Evolutionary conservation across 768 basidiomycete species (phyloP), one percentile per base, ranked within the genome.

Genomic region (Hygrophorus russula): DNA sequence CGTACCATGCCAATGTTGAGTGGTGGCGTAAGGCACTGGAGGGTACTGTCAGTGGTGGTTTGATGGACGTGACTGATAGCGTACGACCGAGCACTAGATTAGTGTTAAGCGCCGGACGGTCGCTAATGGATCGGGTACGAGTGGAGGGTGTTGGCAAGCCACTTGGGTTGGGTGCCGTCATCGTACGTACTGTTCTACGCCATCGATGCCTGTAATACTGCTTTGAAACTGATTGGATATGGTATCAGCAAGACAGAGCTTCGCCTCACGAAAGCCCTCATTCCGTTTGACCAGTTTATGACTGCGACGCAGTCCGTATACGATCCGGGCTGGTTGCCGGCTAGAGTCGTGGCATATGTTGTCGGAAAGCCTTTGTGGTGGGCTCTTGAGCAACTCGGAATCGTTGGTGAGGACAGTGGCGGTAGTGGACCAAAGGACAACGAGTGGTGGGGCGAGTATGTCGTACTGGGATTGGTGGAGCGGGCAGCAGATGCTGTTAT

Each of bases 11-110:
- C 9, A 86, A 87, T 54, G 66, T 90, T 24, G 76, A 81, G 42
- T 97, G 92, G 92, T 97, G 93, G 93, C 76, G 73, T 28, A 63
- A 66, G 36, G 74, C 78, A 0, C 66, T 91, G 7, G 74, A 83
- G 51, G 65, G 65, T 12, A 55, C 83, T 31, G 74, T 82, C n/a
- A 56, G 66, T 42, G 66, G 64, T 18, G 82, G 82, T 1, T 62
- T 77, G 54, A 78, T 83, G 15, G 31, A 27, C 14, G 19, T 20
- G 37, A 47, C 51, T 55, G 40, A 34, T 54, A 43, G 30, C 20
- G 24, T 41, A 42, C 14, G 44, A 39, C 52, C 45, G 9, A 53
- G 52, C 15, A 80, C 78, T 51, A 69, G 71, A 37, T 68, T 90
- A 14, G 68, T 84, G 14, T 61, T 91, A 1, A 69, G 67, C 39